Percentiles rank a stretch among this genome's conserved stretches.
These are phyloP conservation scores for Leccinum arenicola DNA, from an alignment of 768 basidiomycete species.

Conservation along the genomic window DNA sequence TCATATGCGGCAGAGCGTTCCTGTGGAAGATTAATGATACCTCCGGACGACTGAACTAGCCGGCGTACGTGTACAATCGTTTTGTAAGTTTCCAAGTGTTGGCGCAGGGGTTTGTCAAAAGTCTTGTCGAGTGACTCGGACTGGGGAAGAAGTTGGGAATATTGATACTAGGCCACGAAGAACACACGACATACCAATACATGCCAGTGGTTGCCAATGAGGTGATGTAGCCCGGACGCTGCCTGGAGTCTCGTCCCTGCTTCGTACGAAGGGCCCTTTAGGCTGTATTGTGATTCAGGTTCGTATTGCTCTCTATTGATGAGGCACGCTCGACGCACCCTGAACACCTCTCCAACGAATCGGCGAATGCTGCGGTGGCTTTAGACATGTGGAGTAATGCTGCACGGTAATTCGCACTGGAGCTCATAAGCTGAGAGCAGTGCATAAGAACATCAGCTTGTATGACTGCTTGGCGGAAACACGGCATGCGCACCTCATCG, in stretches of 20 bases:
- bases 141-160: constrained; percentile 36
- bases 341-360: constrained; percentile 81
- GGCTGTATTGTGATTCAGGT: constrained; percentile 34
- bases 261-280: constrained; percentile 80
- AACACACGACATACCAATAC: constrained; percentile 60
- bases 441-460: constrained; percentile 16
- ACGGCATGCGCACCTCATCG: constrained; percentile 59
- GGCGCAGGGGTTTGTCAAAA: constrained; percentile 86
- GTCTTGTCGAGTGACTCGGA: constrained; percentile 83
- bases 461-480: not conserved
- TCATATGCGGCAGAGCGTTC: constrained; percentile 88
- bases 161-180: constrained; percentile 6
- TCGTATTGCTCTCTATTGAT: not conserved
- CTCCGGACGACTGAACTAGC: not conserved
- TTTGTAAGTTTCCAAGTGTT: constrained; percentile 79
- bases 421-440: constrained; percentile 60
- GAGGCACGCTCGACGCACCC: constrained; percentile 46
- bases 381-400: constrained; percentile 80
- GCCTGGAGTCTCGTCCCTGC: constrained; percentile 81
- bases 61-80: constrained; percentile 61
- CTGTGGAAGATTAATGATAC: constrained; percentile 35
- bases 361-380: constrained; percentile 81
- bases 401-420: constrained; percentile 75
- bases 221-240: constrained; percentile 84
- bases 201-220: constrained; percentile 91